Base-by-base conservation (phyloP, 1,284 basidiomycete genomes). In the Ganoderma meredithae region DNA sequence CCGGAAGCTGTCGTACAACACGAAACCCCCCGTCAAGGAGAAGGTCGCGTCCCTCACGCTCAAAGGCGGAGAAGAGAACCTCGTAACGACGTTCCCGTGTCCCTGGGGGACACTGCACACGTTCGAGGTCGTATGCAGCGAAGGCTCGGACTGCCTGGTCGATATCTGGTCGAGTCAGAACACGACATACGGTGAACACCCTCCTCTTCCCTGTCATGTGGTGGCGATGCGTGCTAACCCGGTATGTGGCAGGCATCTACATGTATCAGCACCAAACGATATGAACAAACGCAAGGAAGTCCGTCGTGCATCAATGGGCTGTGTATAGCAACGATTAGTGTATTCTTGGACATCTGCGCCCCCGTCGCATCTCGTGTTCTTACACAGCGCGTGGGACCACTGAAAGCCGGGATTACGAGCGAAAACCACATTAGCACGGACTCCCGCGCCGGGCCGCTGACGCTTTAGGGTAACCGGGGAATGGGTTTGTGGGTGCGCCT, bases 91-190 rank as follows among this genome's bases (percentile, higher is more conserved):
- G 22, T 77, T 77, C 71, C 71, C 72, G 25, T 77, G 76, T 59
- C 55, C 64, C 27, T 74, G 72, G 73, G 72, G 71, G 25, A 68
- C 70, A 9, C 69, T 75, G 53, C 71, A 75, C 47, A 72, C 73
- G 36, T 74, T 74, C 62, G 65, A 71, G 64, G 40, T 73, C 60
- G 71, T 69, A 10, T 75, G 74, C 56, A 65, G 66, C 2, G 33
- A 63, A 58, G 66, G 63, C n/a, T 67, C 68, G n/a, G 63, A 72
- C 33, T 76, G 75, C 49, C 41, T 73, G 43, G 63, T 76, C 10
- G 75, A 76, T 60, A 70, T 76, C 15, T 76, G 75, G 75, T 73
- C 73, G 22, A 76, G 70, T 64, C 73, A 76, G 68, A 73, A 73
- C 63, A 72, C 64, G 55, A 76, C 73, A 17, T 74, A 72, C 66